Conservation (phyloP, 1,284 basidiomycete genomes). For the Coriolopsis trogii region DNA sequence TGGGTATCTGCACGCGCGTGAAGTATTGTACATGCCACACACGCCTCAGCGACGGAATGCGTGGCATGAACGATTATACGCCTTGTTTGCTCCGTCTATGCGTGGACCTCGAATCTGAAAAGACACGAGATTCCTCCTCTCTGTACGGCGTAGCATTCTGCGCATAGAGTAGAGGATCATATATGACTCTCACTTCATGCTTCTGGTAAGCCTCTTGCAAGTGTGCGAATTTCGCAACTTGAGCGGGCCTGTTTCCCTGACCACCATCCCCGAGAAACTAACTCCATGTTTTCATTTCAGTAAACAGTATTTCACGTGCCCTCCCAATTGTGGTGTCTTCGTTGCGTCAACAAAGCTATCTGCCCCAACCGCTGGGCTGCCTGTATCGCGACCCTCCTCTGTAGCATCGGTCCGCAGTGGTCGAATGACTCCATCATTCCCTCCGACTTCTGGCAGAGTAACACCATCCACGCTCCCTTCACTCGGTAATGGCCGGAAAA, state of each 20-base stretch:
- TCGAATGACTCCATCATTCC: conserved; percentile 49
- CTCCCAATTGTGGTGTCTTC: conserved; percentile 89
- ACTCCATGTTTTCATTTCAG: conserved; percentile 40
- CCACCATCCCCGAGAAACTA: too few relatives aligned
- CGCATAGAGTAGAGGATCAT: too few relatives aligned
- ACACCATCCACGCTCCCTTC: conserved; percentile 31
- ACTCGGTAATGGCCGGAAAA: conserved; percentile 36
- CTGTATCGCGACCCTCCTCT: conserved; percentile 70
- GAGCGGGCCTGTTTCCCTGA: too few relatives aligned
- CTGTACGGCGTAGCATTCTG: too few relatives aligned
- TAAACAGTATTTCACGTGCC: conserved; percentile 86
- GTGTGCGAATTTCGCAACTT: too few relatives aligned
- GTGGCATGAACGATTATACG: too few relatives aligned
- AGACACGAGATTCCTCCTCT: too few relatives aligned
- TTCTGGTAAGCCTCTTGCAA: too few relatives aligned
- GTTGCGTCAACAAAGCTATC: conserved; percentile 84
- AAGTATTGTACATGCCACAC: background rate
- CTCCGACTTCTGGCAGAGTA: conserved; percentile 32
- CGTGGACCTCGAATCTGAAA: too few relatives aligned
- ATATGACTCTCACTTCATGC: too few relatives aligned
- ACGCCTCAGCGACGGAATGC: too few relatives aligned
- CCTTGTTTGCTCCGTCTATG: too few relatives aligned
- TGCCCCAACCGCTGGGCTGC: conserved; percentile 64
- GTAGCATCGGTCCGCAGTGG: conserved; percentile 76
- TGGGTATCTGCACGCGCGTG: background rate